Conservation (phyloP, 805 yeast species). For the Pachysolen tannophilus region DNA sequence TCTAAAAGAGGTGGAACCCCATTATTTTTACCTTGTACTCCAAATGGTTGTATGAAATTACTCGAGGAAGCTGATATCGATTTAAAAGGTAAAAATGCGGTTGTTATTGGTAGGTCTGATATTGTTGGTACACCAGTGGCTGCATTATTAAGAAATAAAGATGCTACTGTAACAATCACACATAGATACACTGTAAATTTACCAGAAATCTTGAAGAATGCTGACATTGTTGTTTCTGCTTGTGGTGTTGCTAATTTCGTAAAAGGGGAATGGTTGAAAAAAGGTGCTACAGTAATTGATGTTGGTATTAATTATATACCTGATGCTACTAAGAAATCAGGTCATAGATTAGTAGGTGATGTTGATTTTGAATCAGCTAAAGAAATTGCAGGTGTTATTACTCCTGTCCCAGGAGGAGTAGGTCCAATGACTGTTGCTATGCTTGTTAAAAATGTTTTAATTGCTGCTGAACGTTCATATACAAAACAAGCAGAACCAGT, state of each 20-base stretch:
- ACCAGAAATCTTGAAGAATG: slow-evolving; percentile 46
- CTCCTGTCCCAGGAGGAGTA: slow-evolving; percentile 99
- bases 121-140: slow-evolving; percentile 95
- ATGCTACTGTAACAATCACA: slow-evolving; percentile 83
- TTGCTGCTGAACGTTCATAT: slow-evolving; percentile 62
- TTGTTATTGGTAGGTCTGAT: slow-evolving; percentile 91
- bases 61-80: slow-evolving; percentile 60
- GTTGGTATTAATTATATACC: slow-evolving; percentile 91
- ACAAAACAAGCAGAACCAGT: slow-evolving; percentile 17
- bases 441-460: slow-evolving; percentile 77
- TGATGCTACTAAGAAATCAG: slow-evolving; percentile 68
- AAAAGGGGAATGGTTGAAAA: slow-evolving; percentile 82
- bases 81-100: slow-evolving; percentile 75
- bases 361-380: slow-evolving; percentile 73
- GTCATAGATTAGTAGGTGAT: slow-evolving; percentile 87
- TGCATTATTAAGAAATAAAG: slow-evolving; percentile 65
- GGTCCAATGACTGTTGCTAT: slow-evolving; percentile 99
- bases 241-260: slow-evolving; percentile 82
- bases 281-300: slow-evolving; percentile 80
- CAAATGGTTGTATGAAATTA: slow-evolving; percentile 82
- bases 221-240: slow-evolving; percentile 89
- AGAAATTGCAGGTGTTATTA: slow-evolving; percentile 57
- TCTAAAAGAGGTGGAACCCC: slow-evolving; percentile 83
- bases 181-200: slow-evolving; percentile 69
- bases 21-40: slow-evolving; percentile 86